Evolutionary conservation across 768 basidiomycete species (phyloP).

Genomic region (Boletus pseudopeckii): DNA sequence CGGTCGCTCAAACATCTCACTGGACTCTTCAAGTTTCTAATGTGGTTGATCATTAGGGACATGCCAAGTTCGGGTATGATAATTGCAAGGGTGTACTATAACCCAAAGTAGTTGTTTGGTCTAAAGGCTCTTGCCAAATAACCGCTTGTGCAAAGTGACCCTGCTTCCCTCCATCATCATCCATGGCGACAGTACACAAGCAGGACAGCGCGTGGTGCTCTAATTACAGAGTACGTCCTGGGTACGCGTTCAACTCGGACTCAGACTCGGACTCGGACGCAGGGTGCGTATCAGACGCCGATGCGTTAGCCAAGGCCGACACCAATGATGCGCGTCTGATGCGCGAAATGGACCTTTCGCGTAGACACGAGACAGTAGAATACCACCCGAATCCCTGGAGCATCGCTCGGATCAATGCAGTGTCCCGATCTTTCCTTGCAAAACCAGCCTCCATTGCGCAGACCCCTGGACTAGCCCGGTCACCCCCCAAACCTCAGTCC

Average conservation of each 20-base stretch:
- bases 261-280: slow-evolving; percentile 6
- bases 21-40: too few species aligned
- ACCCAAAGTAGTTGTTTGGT: too few species aligned
- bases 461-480: background rate
- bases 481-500: slow-evolving; percentile 13
- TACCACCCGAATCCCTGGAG: slow-evolving; percentile 79
- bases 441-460: background rate
- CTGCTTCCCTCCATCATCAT: background rate
- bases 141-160: too few species aligned
- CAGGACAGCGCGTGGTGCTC: slow-evolving; percentile 26
- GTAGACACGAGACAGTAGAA: slow-evolving; percentile 54
- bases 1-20: too few species aligned
- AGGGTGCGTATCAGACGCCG: background rate
- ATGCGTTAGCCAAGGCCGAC: background rate
- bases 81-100: too few species aligned
- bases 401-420: slow-evolving; percentile 78
- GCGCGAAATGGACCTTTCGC: slow-evolving; percentile 57
- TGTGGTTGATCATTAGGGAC: too few species aligned
- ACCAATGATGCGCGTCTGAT: slow-evolving; percentile 31
- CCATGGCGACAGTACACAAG: background rate
- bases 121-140: too few species aligned
- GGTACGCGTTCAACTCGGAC: slow-evolving; percentile 14
- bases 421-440: slow-evolving; percentile 36
- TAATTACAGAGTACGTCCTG: slow-evolving; percentile 16
- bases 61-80: too few species aligned